Percentiles rank a stretch among this genome's conserved stretches.
Conservation (phyloP, 2,329 filamentous ascomycete species). For the Tothia fuscella region DNA sequence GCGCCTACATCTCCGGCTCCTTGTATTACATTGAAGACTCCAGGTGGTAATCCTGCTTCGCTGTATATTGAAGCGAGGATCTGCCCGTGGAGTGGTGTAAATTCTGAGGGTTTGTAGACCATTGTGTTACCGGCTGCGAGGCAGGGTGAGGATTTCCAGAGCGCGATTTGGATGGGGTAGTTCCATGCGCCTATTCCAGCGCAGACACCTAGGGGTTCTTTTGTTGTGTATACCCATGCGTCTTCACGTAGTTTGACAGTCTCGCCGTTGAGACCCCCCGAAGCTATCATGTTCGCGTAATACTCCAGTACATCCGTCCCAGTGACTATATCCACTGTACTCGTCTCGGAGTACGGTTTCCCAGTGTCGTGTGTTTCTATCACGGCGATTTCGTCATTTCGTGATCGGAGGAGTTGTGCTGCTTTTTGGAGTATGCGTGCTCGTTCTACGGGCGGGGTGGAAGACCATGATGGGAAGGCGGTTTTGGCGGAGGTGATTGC, state of each 20-base stretch:
- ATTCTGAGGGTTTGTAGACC: conserved; percentile 84
- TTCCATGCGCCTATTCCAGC: conserved; percentile 87
- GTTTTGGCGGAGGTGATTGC: conserved; percentile 58
- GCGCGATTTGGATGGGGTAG: conserved; percentile 79
- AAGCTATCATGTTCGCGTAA: conserved; percentile 67
- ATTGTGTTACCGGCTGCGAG: conserved; percentile 79
- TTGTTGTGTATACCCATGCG: conserved; percentile 73
- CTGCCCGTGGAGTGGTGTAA: conserved; percentile 71
- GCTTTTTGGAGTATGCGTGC: conserved; percentile 69
- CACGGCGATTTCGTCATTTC: conserved; percentile 68
- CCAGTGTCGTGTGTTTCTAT: conserved; percentile 78
- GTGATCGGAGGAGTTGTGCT: conserved; percentile 57
- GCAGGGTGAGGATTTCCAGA: conserved; percentile 82
- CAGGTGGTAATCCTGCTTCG: conserved; percentile 66
- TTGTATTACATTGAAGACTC: conserved; percentile 80
- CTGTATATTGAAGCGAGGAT: conserved; percentile 63
- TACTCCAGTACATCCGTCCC: conserved; percentile 80
- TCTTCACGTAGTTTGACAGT: conserved; percentile 61
- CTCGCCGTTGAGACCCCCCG: conserved; percentile 70
- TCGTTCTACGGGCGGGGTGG: conserved; percentile 60
- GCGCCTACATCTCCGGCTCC: conserved; percentile 68
- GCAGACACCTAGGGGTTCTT: conserved; percentile 72
- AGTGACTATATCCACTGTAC: conserved; percentile 69
- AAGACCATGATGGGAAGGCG: conserved; percentile 67
- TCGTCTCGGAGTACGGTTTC: conserved; percentile 76